These are phyloP conservation scores for Metschnikowia bowlesiae DNA, from an alignment of 805 yeast genomes.

Conservation along the genomic window DNA sequence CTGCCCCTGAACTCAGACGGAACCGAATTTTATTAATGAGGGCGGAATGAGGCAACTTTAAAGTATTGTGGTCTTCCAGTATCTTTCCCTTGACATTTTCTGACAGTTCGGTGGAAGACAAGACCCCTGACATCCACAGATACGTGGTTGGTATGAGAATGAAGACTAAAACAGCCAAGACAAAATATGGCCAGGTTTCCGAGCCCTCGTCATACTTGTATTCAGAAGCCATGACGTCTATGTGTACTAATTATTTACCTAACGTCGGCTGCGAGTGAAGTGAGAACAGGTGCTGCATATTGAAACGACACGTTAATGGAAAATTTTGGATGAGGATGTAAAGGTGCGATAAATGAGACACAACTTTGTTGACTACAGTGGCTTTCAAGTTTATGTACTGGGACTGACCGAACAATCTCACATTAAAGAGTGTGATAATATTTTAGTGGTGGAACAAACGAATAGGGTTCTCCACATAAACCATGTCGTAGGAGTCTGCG, in stretches of 20 bases:
- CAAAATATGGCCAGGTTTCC: slow-evolving; percentile 91
- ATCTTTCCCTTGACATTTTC: slow-evolving; percentile 29
- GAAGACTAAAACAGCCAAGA: slow-evolving; percentile 65
- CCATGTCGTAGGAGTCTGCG: slow-evolving; percentile 86
- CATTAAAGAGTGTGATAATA: background rate
- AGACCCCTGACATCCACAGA: slow-evolving; percentile 22
- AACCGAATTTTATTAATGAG: slow-evolving; percentile 23
- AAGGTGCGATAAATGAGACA: background rate
- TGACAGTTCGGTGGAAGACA: slow-evolving; percentile 12
- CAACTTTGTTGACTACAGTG: background rate
- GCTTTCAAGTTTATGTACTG: background rate
- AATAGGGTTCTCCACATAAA: slow-evolving; percentile 94
- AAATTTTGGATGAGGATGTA: slow-evolving; percentile 2
- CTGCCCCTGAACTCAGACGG: slow-evolving; percentile 25
- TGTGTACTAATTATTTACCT: background rate
- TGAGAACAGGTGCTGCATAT: slow-evolving; percentile 2
- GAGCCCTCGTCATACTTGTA: slow-evolving; percentile 84
- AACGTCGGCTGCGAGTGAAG: background rate
- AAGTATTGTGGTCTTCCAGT: slow-evolving; percentile 25
- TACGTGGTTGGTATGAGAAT: slow-evolving; percentile 64
- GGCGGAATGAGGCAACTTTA: slow-evolving; percentile 25
- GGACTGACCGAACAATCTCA: background rate
- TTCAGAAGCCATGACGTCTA: slow-evolving; percentile 37
- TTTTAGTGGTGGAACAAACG: slow-evolving; percentile 93
- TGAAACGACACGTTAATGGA: slow-evolving; percentile 4